These are phyloP conservation scores for Boletus smithii DNA, from an alignment of 1,284 basidiomycete species.

Conservation along the genomic window DNA sequence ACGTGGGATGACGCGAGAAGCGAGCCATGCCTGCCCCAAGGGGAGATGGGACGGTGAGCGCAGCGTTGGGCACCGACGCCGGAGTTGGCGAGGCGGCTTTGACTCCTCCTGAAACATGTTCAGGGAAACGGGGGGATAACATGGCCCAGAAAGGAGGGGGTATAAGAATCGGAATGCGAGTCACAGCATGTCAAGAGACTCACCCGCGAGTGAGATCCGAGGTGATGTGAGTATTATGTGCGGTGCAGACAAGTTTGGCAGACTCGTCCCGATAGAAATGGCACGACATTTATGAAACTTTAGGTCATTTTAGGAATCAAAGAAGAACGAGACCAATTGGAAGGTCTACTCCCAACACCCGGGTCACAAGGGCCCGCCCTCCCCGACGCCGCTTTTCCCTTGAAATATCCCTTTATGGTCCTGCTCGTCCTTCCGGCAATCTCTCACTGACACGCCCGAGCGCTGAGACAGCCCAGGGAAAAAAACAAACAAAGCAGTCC, in stretches of 20 bases:
- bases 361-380: too few relatives aligned
- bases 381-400: not conserved
- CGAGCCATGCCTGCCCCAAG: slow-evolving; percentile 59
- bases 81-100: slow-evolving; percentile 21
- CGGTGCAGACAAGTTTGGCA: slow-evolving; percentile 40
- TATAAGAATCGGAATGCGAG: slow-evolving; percentile 31
- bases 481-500: too few relatives aligned
- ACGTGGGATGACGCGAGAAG: slow-evolving; percentile 52
- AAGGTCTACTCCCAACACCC: too few relatives aligned
- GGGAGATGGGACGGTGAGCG: slow-evolving; percentile 12
- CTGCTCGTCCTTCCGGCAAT: too few relatives aligned
- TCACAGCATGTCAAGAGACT: slow-evolving; percentile 28
- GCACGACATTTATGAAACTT: too few relatives aligned
- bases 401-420: not conserved
- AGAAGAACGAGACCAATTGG: too few relatives aligned
- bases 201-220: slow-evolving; percentile 38
- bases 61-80: slow-evolving; percentile 25
- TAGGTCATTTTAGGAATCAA: slow-evolving; percentile 38
- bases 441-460: too few relatives aligned
- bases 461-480: too few relatives aligned
- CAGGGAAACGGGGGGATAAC: slow-evolving; percentile 12
- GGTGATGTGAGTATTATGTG: slow-evolving; percentile 34
- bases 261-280: slow-evolving; percentile 32
- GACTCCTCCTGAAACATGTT: slow-evolving; percentile 31
- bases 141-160: slow-evolving; percentile 18